These are phyloP conservation scores for Hypoxylon perforatum DNA, from an alignment of 495 filamentous ascomycete species.

Conservation along the genomic window DNA sequence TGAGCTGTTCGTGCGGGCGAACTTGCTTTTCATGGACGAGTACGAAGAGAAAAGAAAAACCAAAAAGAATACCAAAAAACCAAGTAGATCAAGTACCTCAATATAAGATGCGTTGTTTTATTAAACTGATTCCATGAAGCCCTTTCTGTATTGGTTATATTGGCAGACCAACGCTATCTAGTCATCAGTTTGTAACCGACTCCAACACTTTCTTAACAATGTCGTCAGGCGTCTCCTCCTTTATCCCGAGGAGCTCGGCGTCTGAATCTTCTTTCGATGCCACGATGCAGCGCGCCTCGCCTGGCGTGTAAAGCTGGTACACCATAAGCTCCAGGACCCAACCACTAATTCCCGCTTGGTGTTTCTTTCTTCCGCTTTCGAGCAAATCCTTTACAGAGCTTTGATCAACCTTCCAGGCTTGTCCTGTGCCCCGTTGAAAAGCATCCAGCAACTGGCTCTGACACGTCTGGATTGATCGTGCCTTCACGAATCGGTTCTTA, in stretches of 20 bases:
- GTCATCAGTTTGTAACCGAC: not conserved
- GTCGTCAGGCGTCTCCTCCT: conserved; percentile 33
- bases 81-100: too few species aligned
- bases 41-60: too few species aligned
- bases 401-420: conserved; percentile 43
- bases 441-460: conserved; percentile 56
- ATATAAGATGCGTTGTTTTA: too few species aligned
- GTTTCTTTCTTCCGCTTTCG: conserved; percentile 36
- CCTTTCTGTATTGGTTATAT: too few species aligned
- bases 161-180: too few species aligned
- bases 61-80: too few species aligned
- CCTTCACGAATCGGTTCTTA: conserved; percentile 56
- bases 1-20: too few species aligned
- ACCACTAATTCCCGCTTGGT: conserved; percentile 16
- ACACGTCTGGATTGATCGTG: conserved; percentile 51
- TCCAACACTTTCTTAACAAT: conserved; percentile 17
- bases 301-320: conserved; percentile 41
- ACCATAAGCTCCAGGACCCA: conserved; percentile 44
- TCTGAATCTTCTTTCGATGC: conserved; percentile 36
- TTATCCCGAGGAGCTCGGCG: conserved; percentile 32
- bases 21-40: too few species aligned
- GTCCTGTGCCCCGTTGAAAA: conserved; percentile 50
- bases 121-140: too few species aligned
- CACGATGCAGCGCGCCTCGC: conserved; percentile 40
- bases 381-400: conserved; percentile 46